phyloP scores from a whole-genome alignment of 2,329 filamentous ascomycete species.

The Atkinsonella texensis region DNA sequence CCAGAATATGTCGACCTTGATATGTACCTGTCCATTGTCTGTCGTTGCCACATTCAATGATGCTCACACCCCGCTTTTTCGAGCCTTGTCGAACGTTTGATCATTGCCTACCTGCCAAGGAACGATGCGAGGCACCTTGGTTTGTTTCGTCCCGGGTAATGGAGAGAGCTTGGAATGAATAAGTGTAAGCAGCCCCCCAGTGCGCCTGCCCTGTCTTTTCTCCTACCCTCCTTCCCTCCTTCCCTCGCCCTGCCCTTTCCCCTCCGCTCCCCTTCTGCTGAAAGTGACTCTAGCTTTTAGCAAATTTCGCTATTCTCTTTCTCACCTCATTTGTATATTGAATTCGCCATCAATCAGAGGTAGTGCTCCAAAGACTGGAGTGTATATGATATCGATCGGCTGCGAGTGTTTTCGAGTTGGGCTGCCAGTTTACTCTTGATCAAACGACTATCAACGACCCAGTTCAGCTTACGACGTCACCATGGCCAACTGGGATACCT shows the following conservation, averaged over 20 bases:
- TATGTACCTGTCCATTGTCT: neutral
- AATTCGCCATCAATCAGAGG: neutral
- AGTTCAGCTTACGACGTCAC: neutral
- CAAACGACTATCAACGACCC: neutral
- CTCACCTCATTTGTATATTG: neutral
- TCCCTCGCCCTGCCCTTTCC: neutral
- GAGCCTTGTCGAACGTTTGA: neutral
- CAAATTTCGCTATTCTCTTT: neutral
- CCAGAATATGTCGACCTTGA: neutral
- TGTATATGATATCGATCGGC: neutral
- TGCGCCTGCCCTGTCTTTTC: neutral
- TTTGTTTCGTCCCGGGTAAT: neutral
- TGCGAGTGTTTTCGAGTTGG: neutral
- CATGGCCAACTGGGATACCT: slow-evolving; percentile 10
- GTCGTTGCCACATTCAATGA: neutral
- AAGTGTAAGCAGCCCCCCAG: neutral
- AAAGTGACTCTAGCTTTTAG: neutral
- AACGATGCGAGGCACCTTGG: neutral
- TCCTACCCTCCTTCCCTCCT: neutral
- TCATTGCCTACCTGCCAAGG: neutral
- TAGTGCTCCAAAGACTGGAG: neutral
- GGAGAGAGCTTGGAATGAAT: neutral
- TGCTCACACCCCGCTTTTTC: neutral
- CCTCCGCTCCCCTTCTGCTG: neutral
- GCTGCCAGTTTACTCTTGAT: neutral